phyloP scores from a whole-genome alignment of 192 early-diverging fungal genomes.

The Podila verticillata region DNA sequence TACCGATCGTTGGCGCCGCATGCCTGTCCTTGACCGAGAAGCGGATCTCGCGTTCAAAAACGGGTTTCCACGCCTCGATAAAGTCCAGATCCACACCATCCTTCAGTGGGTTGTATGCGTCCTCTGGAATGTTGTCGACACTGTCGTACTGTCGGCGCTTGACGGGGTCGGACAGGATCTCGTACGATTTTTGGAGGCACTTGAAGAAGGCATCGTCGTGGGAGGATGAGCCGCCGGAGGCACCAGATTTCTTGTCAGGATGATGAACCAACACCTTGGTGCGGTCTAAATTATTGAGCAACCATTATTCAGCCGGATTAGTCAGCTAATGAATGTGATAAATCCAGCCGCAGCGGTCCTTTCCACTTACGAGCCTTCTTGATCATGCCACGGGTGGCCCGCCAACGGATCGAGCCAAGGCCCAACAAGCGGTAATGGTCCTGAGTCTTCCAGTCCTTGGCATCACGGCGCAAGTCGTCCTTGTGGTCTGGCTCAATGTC shows the following conservation, averaged over 20 bases:
- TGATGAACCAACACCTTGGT: conserved; percentile 69
- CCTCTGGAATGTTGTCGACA: conserved; percentile 77
- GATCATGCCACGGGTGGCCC: conserved; percentile 76
- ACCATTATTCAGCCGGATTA: too few species aligned
- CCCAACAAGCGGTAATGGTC: conserved; percentile 88
- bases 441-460: conserved; percentile 83
- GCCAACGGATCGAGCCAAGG: conserved; percentile 69
- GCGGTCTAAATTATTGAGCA: conserved; percentile 16
- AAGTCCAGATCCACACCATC: conserved; percentile 49
- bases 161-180: conserved; percentile 72
- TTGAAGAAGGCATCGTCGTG: conserved; percentile 84
- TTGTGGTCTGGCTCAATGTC: conserved; percentile 72
- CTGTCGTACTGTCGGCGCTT: conserved; percentile 84
- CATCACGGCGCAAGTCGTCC: conserved; percentile 69
- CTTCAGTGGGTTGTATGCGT: conserved; percentile 58
- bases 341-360: not conserved
- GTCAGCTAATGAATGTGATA: too few species aligned
- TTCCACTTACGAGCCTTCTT: conserved; percentile 68
- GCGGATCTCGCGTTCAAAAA: conserved; percentile 77
- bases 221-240: conserved; percentile 29
- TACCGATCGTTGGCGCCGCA: conserved; percentile 67
- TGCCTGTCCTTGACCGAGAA: conserved; percentile 50
- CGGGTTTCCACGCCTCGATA: conserved; percentile 55
- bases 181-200: conserved; percentile 80
- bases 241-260: conserved; percentile 78